Base-by-base conservation (phyloP, 805 yeast genomes). In the Starmerella ratchasimensis region DNA sequence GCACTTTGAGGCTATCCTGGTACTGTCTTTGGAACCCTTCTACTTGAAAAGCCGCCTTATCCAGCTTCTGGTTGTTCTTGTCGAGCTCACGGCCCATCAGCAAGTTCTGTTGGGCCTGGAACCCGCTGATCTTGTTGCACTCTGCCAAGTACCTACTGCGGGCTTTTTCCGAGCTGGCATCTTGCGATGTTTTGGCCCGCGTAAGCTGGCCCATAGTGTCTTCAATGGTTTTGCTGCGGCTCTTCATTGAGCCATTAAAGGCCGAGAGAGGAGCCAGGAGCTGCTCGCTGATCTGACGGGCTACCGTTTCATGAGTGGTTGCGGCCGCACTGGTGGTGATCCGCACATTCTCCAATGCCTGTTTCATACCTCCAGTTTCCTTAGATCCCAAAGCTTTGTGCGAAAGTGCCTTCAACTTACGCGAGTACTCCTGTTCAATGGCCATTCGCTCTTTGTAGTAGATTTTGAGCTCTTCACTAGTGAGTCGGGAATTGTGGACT, bases 51-150 rank as follows among this genome's bases (percentile, higher is more conserved):
- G 63, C 67, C 5, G 70, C 59, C 45, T 68, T 69, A 32, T 64
- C 66, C 31, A 75, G 64, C 53, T 74, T 78, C 29, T 62, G 60
- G 41, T 75, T 68, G 47, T 71, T 62, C 43, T 66, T 69, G 40
- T 76, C 79, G 22, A 75, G 67, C 52, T 82, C 93, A 45, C 70
- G 71, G 16, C 86, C 90, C 63, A 80, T 71, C 21, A 82, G 65
- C 17, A 83, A 63, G 40, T 74, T 74, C 46, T 72, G 71, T 47
- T 74, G 72, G 5, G 84, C 74, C 31, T 67, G 62, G 39, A 66
- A 67, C 3, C 76, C 67, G 44, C 74, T 74, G 41, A 78, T 62
- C 47, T 67, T 72, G 25, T 66, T 59, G 55, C 77, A 74, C 38
- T 71, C 80, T 3, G 59, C 55, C 43, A 72, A 73, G 58, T 70